These are phyloP conservation scores for Pistacia atlantica DNA, from an alignment of 345 rosid species.

Conservation along the genomic window DNA sequence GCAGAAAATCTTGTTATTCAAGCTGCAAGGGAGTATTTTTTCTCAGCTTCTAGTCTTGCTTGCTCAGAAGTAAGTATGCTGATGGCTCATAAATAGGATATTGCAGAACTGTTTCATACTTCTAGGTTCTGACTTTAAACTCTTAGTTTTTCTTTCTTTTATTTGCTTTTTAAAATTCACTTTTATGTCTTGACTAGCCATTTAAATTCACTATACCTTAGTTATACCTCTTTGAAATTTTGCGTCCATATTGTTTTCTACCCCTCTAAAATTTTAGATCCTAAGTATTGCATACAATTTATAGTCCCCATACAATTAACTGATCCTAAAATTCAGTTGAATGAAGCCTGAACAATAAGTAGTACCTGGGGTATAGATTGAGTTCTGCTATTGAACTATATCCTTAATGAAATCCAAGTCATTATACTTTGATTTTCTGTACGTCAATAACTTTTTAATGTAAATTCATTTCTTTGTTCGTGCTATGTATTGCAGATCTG, in stretches of 20 bases:
- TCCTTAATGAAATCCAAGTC: not conserved
- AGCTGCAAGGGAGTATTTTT: constrained; percentile 93
- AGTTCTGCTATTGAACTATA: not conserved
- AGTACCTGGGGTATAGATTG: not conserved
- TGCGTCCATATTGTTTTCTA: not conserved
- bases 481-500: constrained; percentile 65
- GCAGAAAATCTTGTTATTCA: constrained; percentile 92
- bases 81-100: constrained; percentile 12
- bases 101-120: not conserved
- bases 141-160: not conserved
- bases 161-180: no score
- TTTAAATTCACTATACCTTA: not conserved
- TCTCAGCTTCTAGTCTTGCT: constrained; percentile 90
- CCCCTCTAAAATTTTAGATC: not conserved
- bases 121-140: not conserved
- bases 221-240: not conserved
- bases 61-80: constrained; percentile 72
- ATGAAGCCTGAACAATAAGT: no score
- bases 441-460: not conserved
- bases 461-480: constrained; percentile 19
- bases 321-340: not conserved
- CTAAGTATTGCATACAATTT: not conserved
- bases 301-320: not conserved
- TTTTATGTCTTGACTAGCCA: not conserved
- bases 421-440: not conserved